Conservation (phyloP, 352 stramenopile species). For the Globisporangium orthogonon region DNA sequence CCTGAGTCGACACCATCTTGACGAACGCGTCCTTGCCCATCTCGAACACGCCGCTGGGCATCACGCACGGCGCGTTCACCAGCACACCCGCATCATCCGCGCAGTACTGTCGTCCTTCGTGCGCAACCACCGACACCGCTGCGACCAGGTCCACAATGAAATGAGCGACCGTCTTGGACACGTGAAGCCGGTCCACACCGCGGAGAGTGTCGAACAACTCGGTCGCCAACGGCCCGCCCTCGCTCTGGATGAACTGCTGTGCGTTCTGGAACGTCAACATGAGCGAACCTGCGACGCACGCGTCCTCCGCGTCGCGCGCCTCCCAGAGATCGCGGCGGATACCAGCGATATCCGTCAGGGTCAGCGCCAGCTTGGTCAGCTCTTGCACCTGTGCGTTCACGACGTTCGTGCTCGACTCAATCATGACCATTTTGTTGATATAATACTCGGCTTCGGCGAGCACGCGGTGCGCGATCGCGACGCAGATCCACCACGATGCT, state of each 20-base stretch:
- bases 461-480: conserved; percentile 36
- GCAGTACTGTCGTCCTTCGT: conserved; percentile 45
- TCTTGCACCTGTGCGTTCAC: conserved; percentile 44
- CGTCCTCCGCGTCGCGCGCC: conserved; percentile 18
- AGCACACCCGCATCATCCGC: conserved; percentile 28
- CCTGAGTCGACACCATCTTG: conserved; percentile 31
- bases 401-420: conserved; percentile 27
- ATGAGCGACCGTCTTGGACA: conserved; percentile 40
- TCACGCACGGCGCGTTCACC: conserved; percentile 35
- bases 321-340: conserved; percentile 42
- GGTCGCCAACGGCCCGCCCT: conserved; percentile 39
- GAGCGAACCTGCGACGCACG: conserved; percentile 36
- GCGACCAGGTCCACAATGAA: conserved; percentile 42
- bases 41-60: conserved; percentile 42
- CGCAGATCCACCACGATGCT: conserved; percentile 52
- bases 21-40: conserved; percentile 49
- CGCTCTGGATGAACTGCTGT: conserved; percentile 60
- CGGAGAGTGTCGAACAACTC: conserved; percentile 50
- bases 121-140: conserved; percentile 28
- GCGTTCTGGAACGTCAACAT: conserved; percentile 42
- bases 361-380: conserved; percentile 43
- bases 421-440: conserved; percentile 43
- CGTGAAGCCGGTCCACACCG: conserved; percentile 35
- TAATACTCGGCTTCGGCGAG: conserved; percentile 55
- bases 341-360: conserved; percentile 42